Evolutionary conservation across 768 basidiomycete genomes (phyloP).

Genomic region (Phlegmacium glaucopus): DNA sequence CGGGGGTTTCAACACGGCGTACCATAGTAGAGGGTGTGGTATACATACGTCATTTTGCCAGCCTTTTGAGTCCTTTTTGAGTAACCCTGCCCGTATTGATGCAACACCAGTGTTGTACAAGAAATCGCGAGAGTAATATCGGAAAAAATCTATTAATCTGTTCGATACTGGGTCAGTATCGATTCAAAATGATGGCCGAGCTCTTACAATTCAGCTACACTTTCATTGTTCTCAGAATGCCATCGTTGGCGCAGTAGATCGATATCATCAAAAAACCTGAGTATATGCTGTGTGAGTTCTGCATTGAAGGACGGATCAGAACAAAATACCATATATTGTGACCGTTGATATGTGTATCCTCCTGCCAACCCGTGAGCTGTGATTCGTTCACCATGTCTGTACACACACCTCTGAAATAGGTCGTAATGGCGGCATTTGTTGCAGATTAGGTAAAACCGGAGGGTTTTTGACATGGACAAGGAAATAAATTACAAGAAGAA

Average conservation of each 20-base stretch:
- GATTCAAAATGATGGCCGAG: constrained; percentile 23
- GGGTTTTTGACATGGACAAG: constrained; percentile 97
- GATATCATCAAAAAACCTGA: constrained; percentile 96
- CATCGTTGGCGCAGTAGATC: constrained; percentile 88
- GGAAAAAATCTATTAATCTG: constrained; percentile 97
- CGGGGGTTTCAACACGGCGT: constrained; percentile 30
- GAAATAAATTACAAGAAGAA: constrained; percentile 96
- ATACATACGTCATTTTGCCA: constrained; percentile 87
- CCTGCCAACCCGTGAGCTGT: constrained; percentile 38
- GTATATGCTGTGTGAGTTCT: constrained; percentile 13
- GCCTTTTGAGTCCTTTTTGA: constrained; percentile 91
- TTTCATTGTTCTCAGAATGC: constrained; percentile 91
- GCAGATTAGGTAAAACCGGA: constrained; percentile 92
- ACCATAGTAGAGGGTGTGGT: neutral
- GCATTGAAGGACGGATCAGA: neutral
- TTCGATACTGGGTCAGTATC: constrained; percentile 11
- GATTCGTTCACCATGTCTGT: neutral
- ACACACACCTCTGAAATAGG: constrained; percentile 70
- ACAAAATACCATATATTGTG: constrained; percentile 72
- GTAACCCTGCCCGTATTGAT: constrained; percentile 82
- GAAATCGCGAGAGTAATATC: constrained; percentile 93
- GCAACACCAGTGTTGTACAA: constrained; percentile 87
- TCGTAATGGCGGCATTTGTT: constrained; percentile 89
- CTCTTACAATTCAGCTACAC: constrained; percentile 82
- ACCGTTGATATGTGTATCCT: constrained; percentile 76